Percentiles rank a stretch among this genome's conserved stretches.
Conservation (phyloP, 2,329 filamentous ascomycete genomes). For the Microdochium bolleyi region DNA sequence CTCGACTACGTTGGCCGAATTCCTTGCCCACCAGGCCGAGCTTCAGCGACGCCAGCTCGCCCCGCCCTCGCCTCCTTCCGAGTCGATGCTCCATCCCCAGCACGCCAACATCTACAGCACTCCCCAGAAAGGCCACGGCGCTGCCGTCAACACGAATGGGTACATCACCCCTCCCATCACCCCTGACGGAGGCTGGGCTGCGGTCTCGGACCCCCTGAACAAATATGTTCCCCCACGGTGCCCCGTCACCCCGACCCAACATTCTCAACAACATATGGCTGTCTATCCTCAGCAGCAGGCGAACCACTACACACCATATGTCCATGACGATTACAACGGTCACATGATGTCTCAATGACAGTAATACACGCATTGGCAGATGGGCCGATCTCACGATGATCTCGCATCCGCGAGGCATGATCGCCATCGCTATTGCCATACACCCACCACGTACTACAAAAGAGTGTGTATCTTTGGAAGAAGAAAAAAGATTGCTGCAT, state of each 20-base stretch:
- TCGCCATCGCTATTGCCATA: conserved; percentile 2
- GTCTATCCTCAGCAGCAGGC: conserved; percentile 31
- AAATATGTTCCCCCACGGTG: conserved; percentile 48
- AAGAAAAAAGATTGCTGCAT: conserved; percentile 35
- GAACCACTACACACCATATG: conserved; percentile 35
- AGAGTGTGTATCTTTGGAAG: conserved; percentile 28
- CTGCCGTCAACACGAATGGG: conserved; percentile 56
- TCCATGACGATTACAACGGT: conserved; percentile 29
- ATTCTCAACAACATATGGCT: conserved; percentile 28
- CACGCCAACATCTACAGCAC: conserved; percentile 63
- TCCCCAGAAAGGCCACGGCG: conserved; percentile 66
- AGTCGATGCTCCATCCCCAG: conserved; percentile 40
- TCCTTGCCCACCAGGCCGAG: conserved; percentile 51
- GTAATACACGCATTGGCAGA: conserved; percentile 9
- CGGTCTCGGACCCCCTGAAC: conserved; percentile 28
- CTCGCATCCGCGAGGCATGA: conserved; percentile 3
- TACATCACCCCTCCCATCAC: conserved; percentile 84
- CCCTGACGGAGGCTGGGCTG: conserved; percentile 58
- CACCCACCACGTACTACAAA: conserved; percentile 6
- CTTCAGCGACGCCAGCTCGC: conserved; percentile 37
- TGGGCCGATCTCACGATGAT: conserved; percentile 4
- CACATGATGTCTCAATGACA: conserved; percentile 18
- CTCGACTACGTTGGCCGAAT: conserved; percentile 47
- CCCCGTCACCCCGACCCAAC: conserved; percentile 55
- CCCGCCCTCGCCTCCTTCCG: conserved; percentile 53